phyloP scores from a whole-genome alignment of 225 moss, liverwort and hornwort species.

The Climacium dendroides region DNA sequence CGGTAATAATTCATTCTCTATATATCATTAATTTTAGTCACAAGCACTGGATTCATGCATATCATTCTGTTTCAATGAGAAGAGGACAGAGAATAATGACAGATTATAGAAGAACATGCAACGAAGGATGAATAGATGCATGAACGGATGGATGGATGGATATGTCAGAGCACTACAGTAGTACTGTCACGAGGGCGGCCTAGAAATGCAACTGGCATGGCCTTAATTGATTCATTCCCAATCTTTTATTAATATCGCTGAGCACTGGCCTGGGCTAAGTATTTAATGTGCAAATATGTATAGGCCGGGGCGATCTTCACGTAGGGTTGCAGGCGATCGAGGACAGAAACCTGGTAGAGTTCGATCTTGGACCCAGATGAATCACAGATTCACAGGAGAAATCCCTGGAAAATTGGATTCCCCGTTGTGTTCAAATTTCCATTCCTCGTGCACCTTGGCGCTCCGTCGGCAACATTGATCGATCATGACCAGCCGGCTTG shows the following conservation, averaged over 20 bases:
- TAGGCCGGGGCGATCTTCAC: neutral
- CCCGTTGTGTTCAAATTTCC: neutral
- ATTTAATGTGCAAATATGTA: neutral
- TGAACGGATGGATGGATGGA: neutral
- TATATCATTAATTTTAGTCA: neutral
- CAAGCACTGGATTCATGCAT: neutral
- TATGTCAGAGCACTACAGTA: neutral
- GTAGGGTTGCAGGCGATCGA: neutral
- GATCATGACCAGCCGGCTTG: neutral
- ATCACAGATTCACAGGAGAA: neutral
- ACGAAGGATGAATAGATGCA: neutral
- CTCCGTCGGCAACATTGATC: conserved; percentile 14
- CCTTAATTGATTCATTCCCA: neutral
- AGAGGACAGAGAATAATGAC: neutral
- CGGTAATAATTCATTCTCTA: neutral
- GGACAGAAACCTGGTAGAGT: conserved; percentile 18
- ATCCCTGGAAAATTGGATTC: neutral
- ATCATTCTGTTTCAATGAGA: neutral
- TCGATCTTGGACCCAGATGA: conserved; percentile 14
- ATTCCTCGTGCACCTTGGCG: neutral
- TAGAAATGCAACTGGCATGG: neutral
- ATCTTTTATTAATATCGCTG: neutral
- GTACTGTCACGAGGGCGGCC: neutral
- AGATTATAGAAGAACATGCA: neutral
- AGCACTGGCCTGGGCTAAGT: neutral